These are phyloP conservation scores for Geotrichum fermentans DNA, from an alignment of 1,139 yeast species.

Conservation along the genomic window DNA sequence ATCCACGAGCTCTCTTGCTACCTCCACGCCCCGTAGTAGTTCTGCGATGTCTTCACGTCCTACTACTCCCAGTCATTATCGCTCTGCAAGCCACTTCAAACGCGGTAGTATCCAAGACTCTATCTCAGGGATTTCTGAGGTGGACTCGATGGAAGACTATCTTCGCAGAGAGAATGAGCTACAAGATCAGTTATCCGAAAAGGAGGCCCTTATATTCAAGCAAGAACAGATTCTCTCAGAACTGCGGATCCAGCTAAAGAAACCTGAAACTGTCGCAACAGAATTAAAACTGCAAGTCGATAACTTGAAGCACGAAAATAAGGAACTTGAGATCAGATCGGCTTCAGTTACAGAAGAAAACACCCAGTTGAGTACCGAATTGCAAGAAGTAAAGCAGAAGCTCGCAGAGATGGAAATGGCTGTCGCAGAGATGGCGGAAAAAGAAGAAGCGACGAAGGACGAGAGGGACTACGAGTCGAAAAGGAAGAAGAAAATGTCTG, in stretches of 20 bases:
- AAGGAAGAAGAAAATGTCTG: conserved; percentile 23
- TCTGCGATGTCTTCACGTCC: conserved; percentile 19
- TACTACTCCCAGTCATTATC: conserved; percentile 12
- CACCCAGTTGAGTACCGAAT: conserved; percentile 27
- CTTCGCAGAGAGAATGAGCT: conserved; percentile 35
- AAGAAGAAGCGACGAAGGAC: background rate
- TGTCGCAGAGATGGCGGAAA: background rate
- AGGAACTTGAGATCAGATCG: conserved; percentile 32
- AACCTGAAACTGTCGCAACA: conserved; percentile 14
- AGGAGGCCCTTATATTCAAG: conserved; percentile 31
- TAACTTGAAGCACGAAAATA: conserved; percentile 31
- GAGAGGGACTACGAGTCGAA: conserved; percentile 13
- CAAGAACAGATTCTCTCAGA: conserved; percentile 23
- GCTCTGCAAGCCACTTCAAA: background rate
- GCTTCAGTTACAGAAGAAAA: conserved; percentile 33
- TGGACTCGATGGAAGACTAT: conserved; percentile 29
- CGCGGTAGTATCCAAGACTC: conserved; percentile 11
- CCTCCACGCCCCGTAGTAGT: conserved; percentile 11
- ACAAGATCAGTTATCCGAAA: conserved; percentile 36
- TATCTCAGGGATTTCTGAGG: background rate
- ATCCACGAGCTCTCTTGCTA: background rate
- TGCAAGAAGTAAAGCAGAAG: conserved; percentile 24
- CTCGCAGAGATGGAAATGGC: conserved; percentile 6
- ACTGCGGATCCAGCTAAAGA: conserved; percentile 10
- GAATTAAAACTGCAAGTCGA: conserved; percentile 31